Evolutionary conservation across 1,284 basidiomycete genomes (phyloP).

Genomic region (Fomitopsis pinicola): DNA sequence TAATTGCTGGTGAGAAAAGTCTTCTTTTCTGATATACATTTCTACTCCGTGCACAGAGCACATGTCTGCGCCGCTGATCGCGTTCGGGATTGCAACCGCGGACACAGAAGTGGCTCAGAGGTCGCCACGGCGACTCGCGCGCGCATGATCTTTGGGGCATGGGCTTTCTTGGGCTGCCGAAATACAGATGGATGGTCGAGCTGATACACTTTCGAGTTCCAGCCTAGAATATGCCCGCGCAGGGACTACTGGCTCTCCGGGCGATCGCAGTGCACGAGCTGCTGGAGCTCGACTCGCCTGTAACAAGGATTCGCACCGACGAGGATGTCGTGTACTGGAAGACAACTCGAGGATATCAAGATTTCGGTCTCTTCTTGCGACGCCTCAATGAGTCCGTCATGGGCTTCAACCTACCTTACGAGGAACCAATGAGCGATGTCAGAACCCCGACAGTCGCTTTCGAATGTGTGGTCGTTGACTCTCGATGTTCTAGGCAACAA

Average conservation of each 20-base stretch:
- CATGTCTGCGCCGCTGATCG: no score
- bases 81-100: not conserved
- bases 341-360: slow-evolving; percentile 61
- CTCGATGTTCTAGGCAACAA: slow-evolving; percentile 13
- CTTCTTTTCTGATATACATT: no score
- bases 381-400: slow-evolving; percentile 72
- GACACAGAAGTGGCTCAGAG: not conserved
- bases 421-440: slow-evolving; percentile 35
- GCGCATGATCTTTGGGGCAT: not conserved
- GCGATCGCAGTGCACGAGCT: slow-evolving; percentile 37
- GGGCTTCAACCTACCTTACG: slow-evolving; percentile 47
- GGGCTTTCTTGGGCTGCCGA: not conserved
- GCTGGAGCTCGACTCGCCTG: slow-evolving; percentile 17
- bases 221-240: not conserved
- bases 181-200: not conserved
- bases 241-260: slow-evolving; percentile 35
- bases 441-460: slow-evolving; percentile 10
- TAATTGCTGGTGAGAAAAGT: no score
- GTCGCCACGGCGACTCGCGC: not conserved
- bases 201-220: not conserved
- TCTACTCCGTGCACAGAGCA: no score
- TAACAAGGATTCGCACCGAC: slow-evolving; percentile 59
- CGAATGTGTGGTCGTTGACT: slow-evolving; percentile 2
- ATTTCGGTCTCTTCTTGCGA: slow-evolving; percentile 70
- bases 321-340: slow-evolving; percentile 69